Evolutionary conservation across 2,329 filamentous ascomycete species (phyloP), one percentile per base, ranked within the genome.

Genomic region (Zalaria sp.): DNA sequence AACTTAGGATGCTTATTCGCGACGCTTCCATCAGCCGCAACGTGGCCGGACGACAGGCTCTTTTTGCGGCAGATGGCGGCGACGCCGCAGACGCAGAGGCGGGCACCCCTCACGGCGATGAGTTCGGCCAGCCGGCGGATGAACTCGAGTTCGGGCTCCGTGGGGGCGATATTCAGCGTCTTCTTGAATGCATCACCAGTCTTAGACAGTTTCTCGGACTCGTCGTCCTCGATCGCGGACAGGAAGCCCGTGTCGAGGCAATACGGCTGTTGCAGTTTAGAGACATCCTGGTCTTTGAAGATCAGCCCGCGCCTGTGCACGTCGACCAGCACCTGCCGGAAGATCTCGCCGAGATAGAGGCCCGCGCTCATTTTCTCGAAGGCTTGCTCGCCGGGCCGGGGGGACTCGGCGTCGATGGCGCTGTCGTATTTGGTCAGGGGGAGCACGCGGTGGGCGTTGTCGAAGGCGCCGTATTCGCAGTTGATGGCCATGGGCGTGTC

Each of bases 291-390:
- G 44, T 71, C 73, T 49, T 81, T 74, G 59, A 95, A 95, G 47
- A 96, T 77, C 50, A 81, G 70, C 36, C 76, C 69, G 40, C 79
- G 73, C 51, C 91, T 81, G 59, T 93, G 77, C 37, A 95, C 69
- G 54, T 94, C 88, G 11, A 93, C 69, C 42, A 95, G 67, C 42
- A 89, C 79, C 38, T 94, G 73, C 44, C 89, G 84, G 75, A 94
- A 93, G 56, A 96, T 83, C 64, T 96, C 89, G 50, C 89, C 89
- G 2, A 95, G 75, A 60, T 95, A 96, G 38, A 95, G 72, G 49
- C 89, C 89, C 2, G 89, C 87, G 58, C 93, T 88, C 84, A 95
- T 95, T 70, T 96, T 95, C 68, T 96, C 89, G 52, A 95, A 95
- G 1, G 85, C 80, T 66, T 96, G 89, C 65, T 95, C 87, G 39